A percentile compares a stretch with the other conserved stretches of the same genome.
These are phyloP conservation scores for Epithele typhae DNA, from an alignment of 768 basidiomycete genomes.

Conservation along the genomic window DNA sequence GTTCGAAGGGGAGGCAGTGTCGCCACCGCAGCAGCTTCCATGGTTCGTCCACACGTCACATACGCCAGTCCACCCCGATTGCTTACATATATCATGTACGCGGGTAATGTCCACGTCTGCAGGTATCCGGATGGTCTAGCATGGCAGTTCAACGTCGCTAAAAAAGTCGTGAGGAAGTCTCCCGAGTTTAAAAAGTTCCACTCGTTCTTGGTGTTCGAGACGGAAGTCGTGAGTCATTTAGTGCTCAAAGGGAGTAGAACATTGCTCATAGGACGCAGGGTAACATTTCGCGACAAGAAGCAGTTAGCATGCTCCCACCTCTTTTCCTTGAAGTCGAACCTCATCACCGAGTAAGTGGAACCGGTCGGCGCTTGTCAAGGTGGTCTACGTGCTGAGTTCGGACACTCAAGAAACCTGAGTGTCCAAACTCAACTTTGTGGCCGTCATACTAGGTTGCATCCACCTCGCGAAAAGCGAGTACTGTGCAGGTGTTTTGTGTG, in stretches of 20 bases:
- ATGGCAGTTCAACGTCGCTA: conserved; percentile 94
- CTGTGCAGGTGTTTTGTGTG: too few relatives aligned
- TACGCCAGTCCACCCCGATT: not conserved
- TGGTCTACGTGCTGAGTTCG: too few relatives aligned
- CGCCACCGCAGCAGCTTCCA: conserved; percentile 77
- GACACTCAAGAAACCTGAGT: too few relatives aligned
- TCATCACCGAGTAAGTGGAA: conserved; percentile 68
- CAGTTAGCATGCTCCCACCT: conserved; percentile 98
- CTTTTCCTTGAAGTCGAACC: conserved; percentile 92
- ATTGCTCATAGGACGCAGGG: conserved; percentile 52
- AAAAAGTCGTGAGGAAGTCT: conserved; percentile 80
- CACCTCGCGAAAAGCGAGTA: too few relatives aligned
- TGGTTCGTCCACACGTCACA: conserved; percentile 50
- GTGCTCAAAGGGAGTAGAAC: too few relatives aligned
- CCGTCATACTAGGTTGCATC: too few relatives aligned
- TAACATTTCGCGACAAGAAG: conserved; percentile 94
- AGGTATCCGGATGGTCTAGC: conserved; percentile 96
- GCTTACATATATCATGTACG: too few relatives aligned
- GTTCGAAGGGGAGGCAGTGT: conserved; percentile 72
- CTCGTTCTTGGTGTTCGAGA: conserved; percentile 94
- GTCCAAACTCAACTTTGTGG: too few relatives aligned
- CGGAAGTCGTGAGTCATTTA: conserved; percentile 74
- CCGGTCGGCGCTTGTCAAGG: too few relatives aligned
- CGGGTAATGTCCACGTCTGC: not conserved
- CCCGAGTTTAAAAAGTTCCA: conserved; percentile 94